These are phyloP conservation scores for Nicotiana otophora DNA, from an alignment of 257 asterid species.

Conservation along the genomic window DNA sequence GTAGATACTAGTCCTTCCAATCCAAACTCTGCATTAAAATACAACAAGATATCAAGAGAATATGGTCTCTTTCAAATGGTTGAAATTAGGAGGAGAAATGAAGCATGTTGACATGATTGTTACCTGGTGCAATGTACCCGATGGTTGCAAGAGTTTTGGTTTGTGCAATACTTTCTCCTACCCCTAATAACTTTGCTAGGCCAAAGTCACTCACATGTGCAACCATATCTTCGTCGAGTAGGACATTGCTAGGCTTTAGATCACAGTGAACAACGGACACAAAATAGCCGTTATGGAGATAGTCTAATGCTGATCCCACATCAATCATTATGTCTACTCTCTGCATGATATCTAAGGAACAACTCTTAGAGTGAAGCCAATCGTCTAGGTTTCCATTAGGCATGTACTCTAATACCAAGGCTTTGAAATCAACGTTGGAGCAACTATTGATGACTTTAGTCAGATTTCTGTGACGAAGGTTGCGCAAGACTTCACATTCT, in stretches of 20 bases:
- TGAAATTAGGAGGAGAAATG: background rate
- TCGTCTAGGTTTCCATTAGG: slow-evolving; percentile 23
- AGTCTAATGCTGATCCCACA: slow-evolving; percentile 20
- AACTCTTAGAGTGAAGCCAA: slow-evolving; percentile 10
- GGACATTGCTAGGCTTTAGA: slow-evolving; percentile 24
- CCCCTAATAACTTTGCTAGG: slow-evolving; percentile 15
- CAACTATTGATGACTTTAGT: slow-evolving; percentile 24
- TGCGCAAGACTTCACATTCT: slow-evolving; percentile 26
- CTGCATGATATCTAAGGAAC: slow-evolving; percentile 5
- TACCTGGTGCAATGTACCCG: slow-evolving; percentile 33
- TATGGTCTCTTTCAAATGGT: background rate
- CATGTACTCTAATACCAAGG: slow-evolving; percentile 26
- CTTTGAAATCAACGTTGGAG: slow-evolving; percentile 23
- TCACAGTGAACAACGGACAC: slow-evolving; percentile 22
- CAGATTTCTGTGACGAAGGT: slow-evolving; percentile 27
- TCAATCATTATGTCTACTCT: slow-evolving; percentile 24
- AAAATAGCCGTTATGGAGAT: slow-evolving; percentile 24
- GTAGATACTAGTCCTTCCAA: slow-evolving; percentile 38
- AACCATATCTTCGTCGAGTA: slow-evolving; percentile 21
- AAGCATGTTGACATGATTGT: background rate
- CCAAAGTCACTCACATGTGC: slow-evolving; percentile 29
- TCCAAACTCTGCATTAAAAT: slow-evolving; percentile 33
- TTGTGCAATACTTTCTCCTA: background rate
- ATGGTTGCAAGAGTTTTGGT: slow-evolving; percentile 22
- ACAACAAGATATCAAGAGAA: background rate